Percentiles rank a stretch among this genome's conserved stretches.
Evolutionary conservation across 2,329 filamentous ascomycete genomes (phyloP).

Genomic region (Aschersonia sp.): DNA sequence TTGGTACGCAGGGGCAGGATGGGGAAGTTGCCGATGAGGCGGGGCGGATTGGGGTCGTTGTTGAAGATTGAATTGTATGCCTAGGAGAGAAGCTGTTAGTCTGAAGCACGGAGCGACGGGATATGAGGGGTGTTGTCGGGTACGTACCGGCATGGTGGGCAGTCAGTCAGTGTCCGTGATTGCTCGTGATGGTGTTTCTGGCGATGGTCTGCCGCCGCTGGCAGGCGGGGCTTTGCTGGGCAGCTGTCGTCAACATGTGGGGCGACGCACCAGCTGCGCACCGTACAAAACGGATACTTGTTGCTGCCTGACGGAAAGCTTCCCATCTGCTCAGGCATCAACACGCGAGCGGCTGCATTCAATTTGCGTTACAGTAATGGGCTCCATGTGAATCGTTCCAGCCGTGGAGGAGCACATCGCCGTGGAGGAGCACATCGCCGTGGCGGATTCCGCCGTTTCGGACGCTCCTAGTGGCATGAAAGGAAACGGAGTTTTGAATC

Average conservation of each 20-base stretch:
- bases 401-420: too few species aligned
- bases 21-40: constrained; percentile 74
- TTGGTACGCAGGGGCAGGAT: constrained; percentile 88
- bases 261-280: background rate
- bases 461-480: too few species aligned
- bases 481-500: too few species aligned
- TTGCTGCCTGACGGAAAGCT: background rate
- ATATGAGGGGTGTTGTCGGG: background rate
- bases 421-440: too few species aligned
- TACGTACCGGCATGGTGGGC: background rate
- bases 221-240: background rate
- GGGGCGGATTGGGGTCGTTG: constrained; percentile 54
- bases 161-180: background rate
- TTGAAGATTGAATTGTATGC: constrained; percentile 98
- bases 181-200: background rate
- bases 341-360: too few species aligned
- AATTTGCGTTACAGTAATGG: too few species aligned
- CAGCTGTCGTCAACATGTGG: background rate
- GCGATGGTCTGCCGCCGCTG: background rate
- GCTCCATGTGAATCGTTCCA: too few species aligned
- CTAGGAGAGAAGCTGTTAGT: constrained; percentile 25
- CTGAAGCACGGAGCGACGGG: background rate
- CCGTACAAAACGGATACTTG: background rate
- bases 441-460: too few species aligned
- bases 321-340: too few species aligned